Base-by-base conservation (phyloP, 352 stramenopile genomes). In the Thraustochytrium striatum region DNA sequence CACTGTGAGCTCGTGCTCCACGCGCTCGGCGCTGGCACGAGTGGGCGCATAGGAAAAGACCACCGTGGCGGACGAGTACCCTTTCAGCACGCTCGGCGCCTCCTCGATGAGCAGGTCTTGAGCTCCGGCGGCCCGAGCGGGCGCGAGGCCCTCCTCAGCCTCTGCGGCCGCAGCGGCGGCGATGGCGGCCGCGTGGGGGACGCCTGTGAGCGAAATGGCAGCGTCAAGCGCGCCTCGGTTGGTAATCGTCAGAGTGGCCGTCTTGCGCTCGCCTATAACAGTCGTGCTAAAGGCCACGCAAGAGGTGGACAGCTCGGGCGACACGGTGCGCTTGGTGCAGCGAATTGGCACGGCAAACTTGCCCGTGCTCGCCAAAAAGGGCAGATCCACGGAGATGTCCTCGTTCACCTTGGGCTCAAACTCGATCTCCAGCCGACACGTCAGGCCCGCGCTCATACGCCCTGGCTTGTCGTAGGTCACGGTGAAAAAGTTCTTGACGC, bases 401-500 rank as follows among this genome's bases (percentile, higher is more conserved):
- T 87, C 70, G 16, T 88, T 84, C 39, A 90, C 43, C 79, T 89
- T 83, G 43, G 84, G n/a, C 25, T 75, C 65, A n/a, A 75, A 75
- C 16, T 75, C 44, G 3, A 75, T 43, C 21, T 38, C 41, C 8
- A 75, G 11, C 50, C 25, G 58, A 43, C 65, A 75, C 0, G 44
- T 68, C n/a, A 75, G 44, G 19, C 91, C 92, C 3, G 92, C 92
- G 0, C 88, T 93, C 90, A 97, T 94, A 0, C 92, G 83, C 2
- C 92, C 92, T 1, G 91, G 92, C 32, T 88, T 88, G 11, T 92
- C 85, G 59, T 93, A 97, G 28, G 81, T 79, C 32, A 97, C 85
- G n/a, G 93, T 88, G 61, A 97, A 96, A 32, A 91, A 90, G 44
- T 95, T 89, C 16, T 84, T 83, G 19, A 95, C 79, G 5, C 88